Percentiles rank a stretch among this genome's conserved stretches.
phyloP scores from a whole-genome alignment of 2,329 filamentous ascomycete genomes.

The Apiospora sp. region DNA sequence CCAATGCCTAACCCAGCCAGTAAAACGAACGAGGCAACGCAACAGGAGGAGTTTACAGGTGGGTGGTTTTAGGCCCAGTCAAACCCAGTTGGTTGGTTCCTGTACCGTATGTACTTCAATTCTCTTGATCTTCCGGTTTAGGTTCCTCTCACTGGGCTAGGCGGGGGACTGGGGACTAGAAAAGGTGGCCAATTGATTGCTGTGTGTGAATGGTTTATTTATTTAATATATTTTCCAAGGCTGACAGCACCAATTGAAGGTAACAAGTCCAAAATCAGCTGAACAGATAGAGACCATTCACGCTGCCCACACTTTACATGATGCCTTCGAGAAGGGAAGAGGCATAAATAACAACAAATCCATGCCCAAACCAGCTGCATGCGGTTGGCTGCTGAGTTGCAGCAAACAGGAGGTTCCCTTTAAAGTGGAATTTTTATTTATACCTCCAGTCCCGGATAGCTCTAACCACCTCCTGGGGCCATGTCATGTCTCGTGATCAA shows the following conservation, averaged over 20 bases:
- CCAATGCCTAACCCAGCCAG: background rate
- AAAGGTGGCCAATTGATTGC: background rate
- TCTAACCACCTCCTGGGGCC: background rate
- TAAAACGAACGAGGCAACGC: constrained; percentile 2
- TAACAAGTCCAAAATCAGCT: background rate
- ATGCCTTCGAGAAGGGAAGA: background rate
- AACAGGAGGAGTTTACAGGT: background rate
- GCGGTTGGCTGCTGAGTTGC: background rate
- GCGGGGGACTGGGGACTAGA: background rate
- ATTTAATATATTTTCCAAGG: background rate
- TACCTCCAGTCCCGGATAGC: background rate
- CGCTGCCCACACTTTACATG: background rate
- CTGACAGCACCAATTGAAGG: background rate
- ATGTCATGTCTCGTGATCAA: constrained; percentile 14
- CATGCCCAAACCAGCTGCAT: constrained; percentile 10
- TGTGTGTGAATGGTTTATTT: background rate
- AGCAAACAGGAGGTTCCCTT: background rate
- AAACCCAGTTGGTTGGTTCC: constrained; percentile 6
- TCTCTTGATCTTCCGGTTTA: background rate
- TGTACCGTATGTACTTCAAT: background rate
- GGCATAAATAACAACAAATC: background rate
- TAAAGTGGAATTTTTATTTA: background rate
- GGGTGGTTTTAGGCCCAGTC: constrained; percentile 11
- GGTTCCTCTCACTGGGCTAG: background rate
- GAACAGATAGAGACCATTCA: background rate